A percentile compares a stretch with the other conserved stretches of the same genome.
Conservation (phyloP, 2,329 filamentous ascomycete species). For the Magnaporthiopsis incrustans region DNA sequence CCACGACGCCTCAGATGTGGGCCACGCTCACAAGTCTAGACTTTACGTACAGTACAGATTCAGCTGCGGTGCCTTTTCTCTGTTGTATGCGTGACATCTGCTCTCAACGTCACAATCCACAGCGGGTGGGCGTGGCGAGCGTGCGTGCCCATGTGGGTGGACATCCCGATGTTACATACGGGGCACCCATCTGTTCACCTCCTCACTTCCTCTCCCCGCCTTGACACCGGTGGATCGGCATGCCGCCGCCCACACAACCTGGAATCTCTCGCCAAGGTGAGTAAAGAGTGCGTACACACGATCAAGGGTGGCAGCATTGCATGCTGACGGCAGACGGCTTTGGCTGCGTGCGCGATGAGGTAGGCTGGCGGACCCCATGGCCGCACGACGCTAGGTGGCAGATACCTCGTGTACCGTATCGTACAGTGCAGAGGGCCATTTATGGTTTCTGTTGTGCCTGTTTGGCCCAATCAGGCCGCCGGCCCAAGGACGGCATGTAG, state of each 20-base stretch:
- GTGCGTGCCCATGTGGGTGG: too few species aligned
- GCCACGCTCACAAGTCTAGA: background rate
- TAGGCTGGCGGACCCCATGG: background rate
- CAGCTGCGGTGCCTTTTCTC: too few species aligned
- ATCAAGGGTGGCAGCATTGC: background rate
- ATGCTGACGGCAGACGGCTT: background rate
- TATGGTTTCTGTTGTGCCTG: background rate
- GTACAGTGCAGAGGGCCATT: background rate
- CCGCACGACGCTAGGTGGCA: background rate
- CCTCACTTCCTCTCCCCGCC: too few species aligned
- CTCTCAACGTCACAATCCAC: too few species aligned
- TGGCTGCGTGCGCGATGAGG: background rate
- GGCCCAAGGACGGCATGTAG: background rate
- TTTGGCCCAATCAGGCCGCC: background rate
- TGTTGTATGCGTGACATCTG: too few species aligned
- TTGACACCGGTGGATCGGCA: background rate
- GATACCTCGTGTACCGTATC: too few species aligned
- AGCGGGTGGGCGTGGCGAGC: too few species aligned
- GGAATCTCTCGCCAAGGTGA: background rate
- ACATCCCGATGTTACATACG: too few species aligned
- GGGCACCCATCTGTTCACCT: too few species aligned
- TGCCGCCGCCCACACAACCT: background rate
- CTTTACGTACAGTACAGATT: too few species aligned
- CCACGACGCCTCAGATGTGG: background rate
- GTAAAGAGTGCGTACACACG: background rate